Base-by-base conservation (phyloP, 306 rosid species). In the Sesbania bispinosa region DNA sequence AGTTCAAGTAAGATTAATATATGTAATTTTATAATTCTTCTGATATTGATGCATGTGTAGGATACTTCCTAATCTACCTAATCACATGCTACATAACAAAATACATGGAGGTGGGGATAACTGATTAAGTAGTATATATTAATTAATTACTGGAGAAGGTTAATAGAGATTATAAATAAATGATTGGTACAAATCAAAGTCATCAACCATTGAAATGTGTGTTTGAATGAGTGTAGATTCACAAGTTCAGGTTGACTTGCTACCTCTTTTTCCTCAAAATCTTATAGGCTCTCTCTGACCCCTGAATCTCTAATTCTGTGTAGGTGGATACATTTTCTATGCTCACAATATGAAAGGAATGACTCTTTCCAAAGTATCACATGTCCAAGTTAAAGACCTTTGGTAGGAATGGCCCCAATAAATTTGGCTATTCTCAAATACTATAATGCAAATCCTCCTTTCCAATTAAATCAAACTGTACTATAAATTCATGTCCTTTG, bases 241-340 rank as follows among this genome's bases (percentile, higher is more conserved):
- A 64, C 52, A 62, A 11, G 35, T 0, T 54, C 2, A 62, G 23
- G 64, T 76, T 80, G 80, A 80, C 80, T 68, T 74, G 27, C 7
- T 16, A 58, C 62, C 74, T 76, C 72, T 74, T 71, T 66, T 38
- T 59, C 8, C 61, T 73, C 60, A 67, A 39, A 66, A 27, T 74
- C 76, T 50, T 50, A 18, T 67, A 26, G 10, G 36, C 24, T 66
- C 59, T 75, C 43, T 53, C 10, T 68, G 76, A 77, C 67, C 16
- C 16, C 36, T 63, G 74, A 80, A 29, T 51, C 77, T 53, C 26
- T 46, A 41, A 63, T 36, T 66, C 21, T 61, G 47, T 43, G 68
- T 79, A 55, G 62, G 68, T 60, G 62, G 73, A 80, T 80, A 73
- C 86, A 66, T 66, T 79, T 57, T 47, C 52, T 74, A 88, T 48